These are phyloP conservation scores for Thymus mandschuricus DNA, from an alignment of 257 asterid genomes.

Conservation along the genomic window DNA sequence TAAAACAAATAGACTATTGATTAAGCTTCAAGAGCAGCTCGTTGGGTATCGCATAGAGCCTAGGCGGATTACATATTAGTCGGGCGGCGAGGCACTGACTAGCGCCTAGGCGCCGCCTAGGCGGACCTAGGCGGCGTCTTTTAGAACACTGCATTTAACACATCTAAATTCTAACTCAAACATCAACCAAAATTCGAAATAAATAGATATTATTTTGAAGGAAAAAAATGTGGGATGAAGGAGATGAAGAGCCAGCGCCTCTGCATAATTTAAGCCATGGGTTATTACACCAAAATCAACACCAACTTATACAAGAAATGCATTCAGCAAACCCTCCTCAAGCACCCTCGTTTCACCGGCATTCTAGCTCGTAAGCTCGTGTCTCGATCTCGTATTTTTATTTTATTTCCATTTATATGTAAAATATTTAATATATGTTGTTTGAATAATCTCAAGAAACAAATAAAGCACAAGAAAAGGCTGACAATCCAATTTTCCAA, in stretches of 20 bases:
- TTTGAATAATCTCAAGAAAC: too few species aligned
- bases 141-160: too few species aligned
- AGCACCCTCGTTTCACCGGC: slow-evolving; percentile 58
- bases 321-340: slow-evolving; percentile 30
- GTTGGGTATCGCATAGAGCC: too few species aligned
- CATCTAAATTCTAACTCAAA: neutral
- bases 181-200: neutral
- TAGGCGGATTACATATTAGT: too few species aligned
- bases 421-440: neutral
- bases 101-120: too few species aligned
- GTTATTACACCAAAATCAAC: slow-evolving; percentile 40
- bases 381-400: neutral
- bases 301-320: slow-evolving; percentile 32
- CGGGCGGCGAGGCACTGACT: too few species aligned
- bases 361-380: slow-evolving; percentile 41
- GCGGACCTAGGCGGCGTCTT: too few species aligned
- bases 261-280: slow-evolving; percentile 38
- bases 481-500: too few species aligned
- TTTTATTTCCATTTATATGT: neutral
- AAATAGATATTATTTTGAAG: neutral
- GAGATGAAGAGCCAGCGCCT: slow-evolving; percentile 46
- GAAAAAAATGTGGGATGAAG: slow-evolving; percentile 6
- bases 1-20: too few species aligned
- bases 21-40: too few species aligned
- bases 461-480: too few species aligned